phyloP scores from a whole-genome alignment of 2,329 filamentous ascomycete genomes.

The Leptographium galeiforme region DNA sequence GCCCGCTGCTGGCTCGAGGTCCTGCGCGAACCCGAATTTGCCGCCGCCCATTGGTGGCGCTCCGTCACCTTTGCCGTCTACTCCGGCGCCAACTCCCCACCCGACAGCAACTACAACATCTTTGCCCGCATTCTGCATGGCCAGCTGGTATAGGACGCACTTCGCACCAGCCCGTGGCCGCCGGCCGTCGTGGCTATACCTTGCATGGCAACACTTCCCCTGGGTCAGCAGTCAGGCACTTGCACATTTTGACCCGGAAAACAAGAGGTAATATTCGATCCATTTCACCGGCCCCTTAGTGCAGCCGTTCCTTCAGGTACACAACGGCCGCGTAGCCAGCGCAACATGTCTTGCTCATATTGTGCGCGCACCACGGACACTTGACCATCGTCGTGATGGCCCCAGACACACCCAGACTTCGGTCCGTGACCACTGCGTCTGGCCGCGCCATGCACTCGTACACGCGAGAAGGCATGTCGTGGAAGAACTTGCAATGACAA shows the following conservation, averaged over 20 bases:
- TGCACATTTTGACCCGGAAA: too few relatives aligned
- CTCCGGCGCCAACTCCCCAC: conserved; percentile 22
- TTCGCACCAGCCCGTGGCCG: too few relatives aligned
- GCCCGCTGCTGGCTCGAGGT: conserved; percentile 49
- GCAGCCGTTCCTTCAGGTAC: conserved; percentile 50
- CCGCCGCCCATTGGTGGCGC: conserved; percentile 41
- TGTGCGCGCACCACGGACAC: conserved; percentile 61
- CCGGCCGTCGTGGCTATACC: too few relatives aligned
- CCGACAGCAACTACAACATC: conserved; percentile 33
- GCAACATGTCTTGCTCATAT: conserved; percentile 57
- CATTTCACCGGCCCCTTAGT: conserved; percentile 16
- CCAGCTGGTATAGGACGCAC: conserved; percentile 15
- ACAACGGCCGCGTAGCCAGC: conserved; percentile 55
- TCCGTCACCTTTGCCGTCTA: conserved; percentile 52
- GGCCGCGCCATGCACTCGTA: conserved; percentile 53
- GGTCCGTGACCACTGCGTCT: conserved; percentile 38
- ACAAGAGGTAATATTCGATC: too few relatives aligned
- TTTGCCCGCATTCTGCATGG: conserved; percentile 32
- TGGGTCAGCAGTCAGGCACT: too few relatives aligned
- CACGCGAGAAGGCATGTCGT: conserved; percentile 50
- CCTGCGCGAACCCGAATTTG: conserved; percentile 45
- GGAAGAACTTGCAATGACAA: conserved; percentile 49
- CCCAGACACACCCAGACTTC: conserved; percentile 37
- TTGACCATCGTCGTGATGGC: conserved; percentile 47
- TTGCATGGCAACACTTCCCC: too few relatives aligned